Evolutionary conservation across 495 filamentous ascomycete genomes (phyloP), one percentile per base, ranked within the genome.

Genomic region (Podospora sp.): DNA sequence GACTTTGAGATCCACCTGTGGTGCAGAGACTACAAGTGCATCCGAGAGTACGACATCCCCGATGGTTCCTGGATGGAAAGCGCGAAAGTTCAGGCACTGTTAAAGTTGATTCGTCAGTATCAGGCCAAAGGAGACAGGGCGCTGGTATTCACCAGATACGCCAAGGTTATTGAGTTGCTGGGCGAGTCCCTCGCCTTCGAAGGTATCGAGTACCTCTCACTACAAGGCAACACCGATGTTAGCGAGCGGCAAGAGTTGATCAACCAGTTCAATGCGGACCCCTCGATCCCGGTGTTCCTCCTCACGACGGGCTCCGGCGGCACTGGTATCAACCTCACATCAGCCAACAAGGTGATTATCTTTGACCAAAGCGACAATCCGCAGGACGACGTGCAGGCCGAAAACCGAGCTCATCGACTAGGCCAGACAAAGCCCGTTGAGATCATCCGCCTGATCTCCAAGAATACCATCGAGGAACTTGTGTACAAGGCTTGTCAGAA

Each of bases 301-400:
- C 84, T 99, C 0, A 94, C 91, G 0, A 99, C 95, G 7, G 94
- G 92, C 66, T 93, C 95, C 9, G 95, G 95, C 21, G 95, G 95
- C 40, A 92, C 94, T 2, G 95, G 95, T 18, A 96, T 99, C 79
- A 99, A 99, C 78, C 77, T 99, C 35, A 92, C 92, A 14, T 91
- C 89, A 51, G 96, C 95, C 2, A 98, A 98, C 80, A 97, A 97
- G 81, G 94, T 99, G 67, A 87, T 99, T 76, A 94, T 99, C 72
- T 97, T 98, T 73, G 95, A 99, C 77, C 91, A 90, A 60, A 90
- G 86, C 29, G 97, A 98, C 78, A 99, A 99, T 71, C 95, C 95
- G 0, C 95, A 99, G 76, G 93, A 97, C 65, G 95, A 99, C 73
- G 85, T 95, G 0, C 95, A 99, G 76, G 95, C 95, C 0, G 94